These are phyloP conservation scores for Solanum acaule DNA, from an alignment of 257 asterid genomes.

Conservation along the genomic window DNA sequence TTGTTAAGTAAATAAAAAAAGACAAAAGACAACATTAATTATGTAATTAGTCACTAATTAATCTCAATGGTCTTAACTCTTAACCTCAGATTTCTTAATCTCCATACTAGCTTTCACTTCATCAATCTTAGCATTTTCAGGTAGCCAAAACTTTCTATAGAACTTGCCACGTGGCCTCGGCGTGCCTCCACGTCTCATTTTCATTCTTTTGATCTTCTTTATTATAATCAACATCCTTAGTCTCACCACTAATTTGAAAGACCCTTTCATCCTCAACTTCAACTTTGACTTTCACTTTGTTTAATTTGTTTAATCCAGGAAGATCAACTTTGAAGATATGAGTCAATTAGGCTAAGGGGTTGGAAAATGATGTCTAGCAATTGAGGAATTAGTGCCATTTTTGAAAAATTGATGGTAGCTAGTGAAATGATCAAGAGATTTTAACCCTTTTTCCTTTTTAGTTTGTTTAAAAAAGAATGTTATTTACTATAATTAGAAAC, in stretches of 20 bases:
- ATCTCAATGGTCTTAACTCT: neutral
- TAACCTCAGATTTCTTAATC: neutral
- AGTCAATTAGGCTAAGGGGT: neutral
- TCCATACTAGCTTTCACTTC: neutral
- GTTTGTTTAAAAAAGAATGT: too few relatives aligned
- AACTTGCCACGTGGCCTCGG: neutral
- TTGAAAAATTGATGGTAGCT: too few relatives aligned
- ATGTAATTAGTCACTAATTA: neutral
- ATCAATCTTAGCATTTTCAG: neutral
- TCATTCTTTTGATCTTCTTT: neutral
- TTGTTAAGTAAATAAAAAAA: neutral
- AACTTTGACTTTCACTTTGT: neutral
- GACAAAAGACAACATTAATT: neutral
- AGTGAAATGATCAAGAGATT: too few relatives aligned
- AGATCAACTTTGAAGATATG: neutral
- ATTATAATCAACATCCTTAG: neutral
- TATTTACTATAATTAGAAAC: too few relatives aligned
- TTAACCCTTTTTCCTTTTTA: too few relatives aligned
- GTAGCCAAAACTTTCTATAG: neutral
- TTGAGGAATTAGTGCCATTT: constrained; percentile 4
- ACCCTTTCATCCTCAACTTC: neutral
- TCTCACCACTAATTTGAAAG: neutral
- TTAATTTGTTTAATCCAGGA: neutral
- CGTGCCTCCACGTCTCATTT: neutral
- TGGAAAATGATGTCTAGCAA: neutral